Evolutionary conservation across 2,329 filamentous ascomycete species (phyloP).

Genomic region (Aspergillus quadricinctus): DNA sequence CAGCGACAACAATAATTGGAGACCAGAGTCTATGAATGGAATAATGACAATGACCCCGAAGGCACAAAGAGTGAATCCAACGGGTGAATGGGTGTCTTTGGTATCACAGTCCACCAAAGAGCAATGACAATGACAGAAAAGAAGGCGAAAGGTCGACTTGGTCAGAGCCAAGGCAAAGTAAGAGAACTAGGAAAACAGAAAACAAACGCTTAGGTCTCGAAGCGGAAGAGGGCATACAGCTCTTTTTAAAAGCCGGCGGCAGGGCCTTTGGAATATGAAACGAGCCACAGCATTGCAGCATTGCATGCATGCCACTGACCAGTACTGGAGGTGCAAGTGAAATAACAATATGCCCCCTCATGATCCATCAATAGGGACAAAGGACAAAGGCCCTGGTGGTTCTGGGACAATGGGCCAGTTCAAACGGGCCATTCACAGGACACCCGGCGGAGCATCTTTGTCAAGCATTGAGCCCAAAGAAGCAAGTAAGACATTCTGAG

Average conservation of each 20-base stretch:
- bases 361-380: slow-evolving; percentile 6
- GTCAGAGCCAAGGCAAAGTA: slow-evolving; percentile 5
- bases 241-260: neutral
- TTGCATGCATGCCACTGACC: neutral
- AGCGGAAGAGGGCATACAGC: neutral
- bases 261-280: neutral
- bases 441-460: neutral
- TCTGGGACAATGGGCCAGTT: neutral
- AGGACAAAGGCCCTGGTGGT: slow-evolving; percentile 3
- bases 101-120: slow-evolving; percentile 20
- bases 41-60: slow-evolving; percentile 5
- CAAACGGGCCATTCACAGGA: neutral
- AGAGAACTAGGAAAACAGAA: slow-evolving; percentile 6
- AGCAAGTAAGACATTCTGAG: slow-evolving; percentile 21
- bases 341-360: slow-evolving; percentile 7
- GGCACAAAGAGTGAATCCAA: slow-evolving; percentile 9
- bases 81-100: slow-evolving; percentile 40
- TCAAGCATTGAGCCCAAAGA: neutral
- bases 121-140: slow-evolving; percentile 20
- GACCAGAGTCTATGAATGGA: neutral
- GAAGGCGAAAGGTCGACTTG: slow-evolving; percentile 1
- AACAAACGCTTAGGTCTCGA: neutral
- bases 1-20: slow-evolving; percentile 13
- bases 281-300: neutral
- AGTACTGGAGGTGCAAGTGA: slow-evolving; percentile 4